Conservation (phyloP, 352 stramenopile species). For the Sclerospora graminicola region DNA sequence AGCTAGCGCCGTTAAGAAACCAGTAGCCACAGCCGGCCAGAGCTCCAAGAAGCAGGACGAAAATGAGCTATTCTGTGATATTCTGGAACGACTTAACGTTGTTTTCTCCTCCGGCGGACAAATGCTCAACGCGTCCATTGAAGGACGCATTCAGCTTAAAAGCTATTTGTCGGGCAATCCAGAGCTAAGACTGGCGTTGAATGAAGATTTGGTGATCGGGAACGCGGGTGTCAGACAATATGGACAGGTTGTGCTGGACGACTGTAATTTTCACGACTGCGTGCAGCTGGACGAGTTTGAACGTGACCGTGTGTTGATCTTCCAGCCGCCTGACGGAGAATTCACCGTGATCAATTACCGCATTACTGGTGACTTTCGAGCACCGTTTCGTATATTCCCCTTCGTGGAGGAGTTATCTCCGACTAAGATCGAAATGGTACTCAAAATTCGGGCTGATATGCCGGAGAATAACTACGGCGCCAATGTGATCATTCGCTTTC, state of each 20-base stretch:
- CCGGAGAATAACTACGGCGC: constrained; percentile 91
- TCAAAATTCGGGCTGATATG: constrained; percentile 91
- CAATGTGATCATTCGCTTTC: constrained; percentile 94
- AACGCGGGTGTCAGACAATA: constrained; percentile 74
- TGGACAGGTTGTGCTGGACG: constrained; percentile 91
- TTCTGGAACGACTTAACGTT: constrained; percentile 96
- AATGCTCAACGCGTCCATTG: constrained; percentile 96
- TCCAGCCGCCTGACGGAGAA: constrained; percentile 73
- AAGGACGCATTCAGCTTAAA: constrained; percentile 98
- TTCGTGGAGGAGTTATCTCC: constrained; percentile 93
- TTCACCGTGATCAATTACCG: constrained; percentile 96
- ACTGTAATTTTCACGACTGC: constrained; percentile 99
- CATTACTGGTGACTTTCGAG: constrained; percentile 94
- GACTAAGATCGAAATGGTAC: constrained; percentile 90
- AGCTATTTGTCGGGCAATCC: constrained; percentile 97
- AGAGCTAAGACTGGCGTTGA: constrained; percentile 92
- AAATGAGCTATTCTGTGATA: constrained; percentile 99
- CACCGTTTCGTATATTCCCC: constrained; percentile 96
- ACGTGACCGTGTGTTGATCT: constrained; percentile 76
- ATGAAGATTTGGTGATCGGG: constrained; percentile 96
- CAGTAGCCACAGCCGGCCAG: constrained; percentile 59
- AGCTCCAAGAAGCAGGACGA: constrained; percentile 81
- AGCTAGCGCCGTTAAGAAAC: constrained; percentile 85
- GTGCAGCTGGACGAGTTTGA: constrained; percentile 96
- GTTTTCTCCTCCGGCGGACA: constrained; percentile 95